Evolutionary conservation across 257 asterid genomes (phyloP), one percentile per base, ranked within the genome.

Genomic region (Eucommia ulmoides): DNA sequence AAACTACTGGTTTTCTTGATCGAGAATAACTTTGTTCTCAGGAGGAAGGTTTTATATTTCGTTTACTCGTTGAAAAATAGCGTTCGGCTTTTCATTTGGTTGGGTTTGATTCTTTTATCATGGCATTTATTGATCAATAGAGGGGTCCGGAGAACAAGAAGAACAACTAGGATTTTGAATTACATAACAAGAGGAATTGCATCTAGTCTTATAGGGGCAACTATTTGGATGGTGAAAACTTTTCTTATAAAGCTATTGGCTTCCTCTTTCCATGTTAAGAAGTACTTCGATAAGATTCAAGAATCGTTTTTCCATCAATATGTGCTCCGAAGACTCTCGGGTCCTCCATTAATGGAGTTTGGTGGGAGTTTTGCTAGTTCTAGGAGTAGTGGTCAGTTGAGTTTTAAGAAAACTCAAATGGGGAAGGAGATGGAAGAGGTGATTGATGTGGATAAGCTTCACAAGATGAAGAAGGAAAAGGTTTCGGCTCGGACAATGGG

Each of bases 241-340:
- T 44, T 79, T 19, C 41, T 73, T 12, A 82, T 80, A 48, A 79
- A 75, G 19, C 61, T 67, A 18, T 19, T 79, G 19, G 83, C 83
- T 0, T 72, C 88, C 1, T 79, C 82, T 0, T 78, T 78, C 72
- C 82, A 74, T 50, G 82, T 78, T 8, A 25, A 80, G 1, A 72
- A 79, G 9, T 78, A 74, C 62, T 78, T 78, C 22, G 82, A 74
- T 66, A 69, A 82, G 8, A 78, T 76, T 80, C 69, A 73, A 69
- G 83, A 76, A 70, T 72, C 78, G 44, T 75, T 76, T 21, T 76
- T 76, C 46, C 78, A 73, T 22, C 68, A 73, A 62, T 76, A 76
- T 23, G 75, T 79, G 22, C 53, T 76, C 19, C 75, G 73, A 33
- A 50, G 75, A 16, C 79, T 79, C 11, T 76, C 77, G 0, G 80